Conservation (phyloP, 495 filamentous ascomycete species). For the Elaphomyces granulatus region DNA sequence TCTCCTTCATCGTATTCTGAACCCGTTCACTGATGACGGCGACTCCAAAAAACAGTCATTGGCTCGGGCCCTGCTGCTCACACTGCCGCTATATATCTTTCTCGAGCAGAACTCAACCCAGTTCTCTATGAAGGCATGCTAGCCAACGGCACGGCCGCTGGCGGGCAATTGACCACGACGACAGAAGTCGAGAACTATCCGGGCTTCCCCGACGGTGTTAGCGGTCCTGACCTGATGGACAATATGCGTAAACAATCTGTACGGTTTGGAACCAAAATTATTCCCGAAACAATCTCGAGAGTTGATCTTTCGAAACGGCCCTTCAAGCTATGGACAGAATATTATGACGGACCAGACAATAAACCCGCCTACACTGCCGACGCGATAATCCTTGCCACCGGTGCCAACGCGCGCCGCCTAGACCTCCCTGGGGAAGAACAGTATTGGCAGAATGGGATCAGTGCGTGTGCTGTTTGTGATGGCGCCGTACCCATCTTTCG, state of each 20-base stretch:
- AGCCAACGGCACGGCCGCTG: slow-evolving; percentile 89
- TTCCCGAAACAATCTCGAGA: slow-evolving; percentile 79
- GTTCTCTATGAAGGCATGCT: slow-evolving; percentile 96
- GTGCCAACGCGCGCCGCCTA: slow-evolving; percentile 75
- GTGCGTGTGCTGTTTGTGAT: slow-evolving; percentile 94
- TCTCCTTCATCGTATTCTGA: neutral
- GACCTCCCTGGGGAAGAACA: slow-evolving; percentile 77
- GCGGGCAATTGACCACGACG: slow-evolving; percentile 93
- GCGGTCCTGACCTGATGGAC: slow-evolving; percentile 81
- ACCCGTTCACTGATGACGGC: neutral
- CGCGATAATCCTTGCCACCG: slow-evolving; percentile 85
- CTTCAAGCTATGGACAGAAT: slow-evolving; percentile 85
- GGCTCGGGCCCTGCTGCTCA: slow-evolving; percentile 95
- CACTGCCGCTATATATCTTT: slow-evolving; percentile 91
- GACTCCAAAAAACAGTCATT: slow-evolving; percentile 36
- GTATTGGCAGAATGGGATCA: slow-evolving; percentile 95
- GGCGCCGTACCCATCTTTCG: slow-evolving; percentile 95
- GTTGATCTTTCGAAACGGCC: slow-evolving; percentile 75
- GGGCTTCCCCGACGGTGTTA: slow-evolving; percentile 79
- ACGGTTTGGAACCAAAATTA: slow-evolving; percentile 80
- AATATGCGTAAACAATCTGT: slow-evolving; percentile 84
- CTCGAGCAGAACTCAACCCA: slow-evolving; percentile 76
- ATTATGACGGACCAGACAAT: slow-evolving; percentile 52
- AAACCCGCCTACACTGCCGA: slow-evolving; percentile 68
- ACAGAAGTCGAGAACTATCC: slow-evolving; percentile 98